Evolutionary conservation across 768 basidiomycete genomes (phyloP), one percentile per base, ranked within the genome.

Genomic region (Epithele typhae): DNA sequence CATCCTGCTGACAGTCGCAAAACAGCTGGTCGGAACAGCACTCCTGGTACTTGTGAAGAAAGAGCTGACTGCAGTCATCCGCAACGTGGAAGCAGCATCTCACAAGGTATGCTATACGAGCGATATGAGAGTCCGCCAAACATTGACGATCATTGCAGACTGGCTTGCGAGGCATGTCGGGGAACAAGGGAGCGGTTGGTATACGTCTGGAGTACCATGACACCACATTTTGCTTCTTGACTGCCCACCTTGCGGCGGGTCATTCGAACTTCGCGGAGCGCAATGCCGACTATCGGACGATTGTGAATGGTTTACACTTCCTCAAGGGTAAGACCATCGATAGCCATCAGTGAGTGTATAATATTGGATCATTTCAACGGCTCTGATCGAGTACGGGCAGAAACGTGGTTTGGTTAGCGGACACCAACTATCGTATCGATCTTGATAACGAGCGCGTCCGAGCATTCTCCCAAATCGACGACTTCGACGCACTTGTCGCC

Each of bases 231-330:
- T 99, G 96, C 68, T 94, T 98, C 68, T 64, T 99, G 52, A 97
- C 95, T 8, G 92, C 91, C 3, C 96, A 98, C 65, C 76, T 98
- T 34, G 94, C 96, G 14, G 94, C 96, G n/a, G 96, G 96, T 6
- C 93, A 96, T 59, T 61, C 77, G 5, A 95, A 95, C 58, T 72
- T 92, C 3, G 84, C 86, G 25, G 96, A 98, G 62, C 78, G 96
- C 22, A 93, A 97, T 58, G 76, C 83, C 10, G 96, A 99, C 65
- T 98, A 93, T 59, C 72, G 77, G 45, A 98, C 96, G 5, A 95
- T 99, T 45, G 74, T 74, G 9, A 75, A 78, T 40, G 91, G 87
- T 1, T 63, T 99, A 25, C 87, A 90, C 51, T 99, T 99, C 64
- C 75, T 85, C 40, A 83, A 84, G 56, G 96, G 95, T 15, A 93